Evolutionary conservation across 208 protist genomes (phyloP), one percentile per base, ranked within the genome.

Genomic region (Crithidia expoeki): DNA sequence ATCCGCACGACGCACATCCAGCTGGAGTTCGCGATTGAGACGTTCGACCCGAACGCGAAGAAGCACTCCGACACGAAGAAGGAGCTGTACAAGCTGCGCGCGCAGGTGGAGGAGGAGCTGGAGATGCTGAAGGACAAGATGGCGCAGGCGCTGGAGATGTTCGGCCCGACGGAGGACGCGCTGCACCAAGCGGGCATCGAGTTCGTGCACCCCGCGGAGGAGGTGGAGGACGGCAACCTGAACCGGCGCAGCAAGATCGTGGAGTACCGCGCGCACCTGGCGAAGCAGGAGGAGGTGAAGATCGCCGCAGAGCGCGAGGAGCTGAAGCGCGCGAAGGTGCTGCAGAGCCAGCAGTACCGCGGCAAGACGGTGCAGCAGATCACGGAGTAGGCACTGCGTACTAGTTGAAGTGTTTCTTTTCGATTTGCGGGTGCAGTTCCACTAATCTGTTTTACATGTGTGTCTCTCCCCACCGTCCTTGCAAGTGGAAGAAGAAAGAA

Each of bases 271-370:
- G 74, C 89, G n/a, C 86, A 94, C 72, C 71, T 94, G 69, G 64
- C 86, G 55, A 94, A 92, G 78, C 85, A 92, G 67, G 84, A 93
- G 70, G 89, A 94, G 77, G 89, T 94, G 52, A 92, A 89, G 86
- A 92, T 94, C 52, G 89, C 89, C 17, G 89, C 89, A 7, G 89
- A 94, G 76, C 81, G 89, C 72, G 86, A 93, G 88, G 88, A 94
- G 77, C 85, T 94, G 71, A 91, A 91, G 68, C 72, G 88, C 17
- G 88, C 88, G 2, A 80, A 81, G 14, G 72, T 88, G 36, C 75
- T 93, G 68, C 79, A n/a, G n/a, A n/a, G 38, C 38, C 38, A 44
- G 38, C 14, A 14, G 38, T 44, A 70, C 46, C 21, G 72, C 56
- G 38, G 21, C 19, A 51, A n/a, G n/a, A n/a, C n/a, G 61, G 46